Evolutionary conservation across 768 basidiomycete genomes (phyloP).

Genomic region (Ephemerocybe angulata): DNA sequence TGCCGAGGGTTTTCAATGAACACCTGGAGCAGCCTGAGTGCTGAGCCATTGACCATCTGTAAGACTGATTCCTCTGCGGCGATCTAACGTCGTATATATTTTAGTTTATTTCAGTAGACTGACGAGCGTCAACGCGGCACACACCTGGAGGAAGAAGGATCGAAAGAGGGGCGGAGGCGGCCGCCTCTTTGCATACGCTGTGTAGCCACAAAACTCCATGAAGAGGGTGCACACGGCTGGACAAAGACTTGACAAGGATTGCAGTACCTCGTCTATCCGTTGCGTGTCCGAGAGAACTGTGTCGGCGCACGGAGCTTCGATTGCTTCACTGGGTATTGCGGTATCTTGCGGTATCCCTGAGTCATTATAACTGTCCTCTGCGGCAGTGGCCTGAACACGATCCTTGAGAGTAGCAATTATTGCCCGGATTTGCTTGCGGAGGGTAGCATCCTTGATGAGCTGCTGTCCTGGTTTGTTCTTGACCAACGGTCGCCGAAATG

Average conservation of each 20-base stretch:
- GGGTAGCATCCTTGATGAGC: neutral
- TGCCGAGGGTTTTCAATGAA: neutral
- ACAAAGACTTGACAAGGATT: neutral
- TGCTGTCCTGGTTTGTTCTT: neutral
- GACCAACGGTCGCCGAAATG: constrained; percentile 10
- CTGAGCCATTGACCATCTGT: neutral
- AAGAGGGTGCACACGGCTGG: too few species aligned
- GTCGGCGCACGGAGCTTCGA: neutral
- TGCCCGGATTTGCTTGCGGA: neutral
- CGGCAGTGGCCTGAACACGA: neutral
- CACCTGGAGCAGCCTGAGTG: neutral
- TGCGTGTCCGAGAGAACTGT: neutral
- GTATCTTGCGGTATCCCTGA: neutral
- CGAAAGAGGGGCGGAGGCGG: neutral
- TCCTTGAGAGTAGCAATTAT: neutral
- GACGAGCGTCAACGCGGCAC: neutral
- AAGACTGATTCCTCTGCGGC: neutral
- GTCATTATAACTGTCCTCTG: neutral
- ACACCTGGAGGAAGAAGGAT: neutral
- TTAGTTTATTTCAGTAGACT: too few species aligned
- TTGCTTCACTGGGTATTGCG: neutral
- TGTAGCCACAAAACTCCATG: neutral
- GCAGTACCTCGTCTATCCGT: neutral
- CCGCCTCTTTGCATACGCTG: neutral
- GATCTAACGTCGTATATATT: neutral